These are phyloP conservation scores for Aspergillus fructus DNA, from an alignment of 2,329 filamentous ascomycete genomes.

Conservation along the genomic window DNA sequence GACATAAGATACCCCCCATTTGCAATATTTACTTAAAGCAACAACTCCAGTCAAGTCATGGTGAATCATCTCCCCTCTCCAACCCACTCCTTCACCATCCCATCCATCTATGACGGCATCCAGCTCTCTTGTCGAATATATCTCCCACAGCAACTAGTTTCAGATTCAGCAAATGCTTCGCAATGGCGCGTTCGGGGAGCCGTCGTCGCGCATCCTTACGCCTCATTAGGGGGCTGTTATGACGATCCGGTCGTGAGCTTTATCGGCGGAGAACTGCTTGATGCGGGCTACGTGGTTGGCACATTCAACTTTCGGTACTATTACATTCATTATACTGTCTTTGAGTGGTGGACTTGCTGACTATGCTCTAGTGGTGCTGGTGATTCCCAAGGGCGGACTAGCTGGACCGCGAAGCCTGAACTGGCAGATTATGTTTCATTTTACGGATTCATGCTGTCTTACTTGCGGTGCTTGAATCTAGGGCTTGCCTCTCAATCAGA, in stretches of 20 bases:
- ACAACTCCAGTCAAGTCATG: conserved; percentile 17
- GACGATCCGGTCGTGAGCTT: conserved; percentile 78
- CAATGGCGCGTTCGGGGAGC: conserved; percentile 51
- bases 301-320: conserved; percentile 88
- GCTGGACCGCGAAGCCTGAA: conserved; percentile 83
- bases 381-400: conserved; percentile 72
- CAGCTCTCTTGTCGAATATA: conserved; percentile 80
- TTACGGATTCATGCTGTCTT: conserved; percentile 75
- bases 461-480: conserved; percentile 60
- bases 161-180: conserved; percentile 22
- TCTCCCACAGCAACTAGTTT: conserved; percentile 53
- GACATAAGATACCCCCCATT: neutral
- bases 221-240: conserved; percentile 78
- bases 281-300: conserved; percentile 70
- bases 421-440: conserved; percentile 79
- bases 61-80: conserved; percentile 34
- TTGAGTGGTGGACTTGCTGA: conserved; percentile 10
- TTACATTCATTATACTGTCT: neutral
- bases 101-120: conserved; percentile 77
- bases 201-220: conserved; percentile 87
- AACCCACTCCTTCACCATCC: conserved; percentile 68
- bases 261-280: conserved; percentile 64
- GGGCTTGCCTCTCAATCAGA: neutral
- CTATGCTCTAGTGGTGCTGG: conserved; percentile 65
- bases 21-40: neutral